A percentile compares a stretch with the other conserved stretches of the same genome.
These are phyloP conservation scores for Penicillium argentinense DNA, from an alignment of 495 filamentous ascomycete species.

Conservation along the genomic window DNA sequence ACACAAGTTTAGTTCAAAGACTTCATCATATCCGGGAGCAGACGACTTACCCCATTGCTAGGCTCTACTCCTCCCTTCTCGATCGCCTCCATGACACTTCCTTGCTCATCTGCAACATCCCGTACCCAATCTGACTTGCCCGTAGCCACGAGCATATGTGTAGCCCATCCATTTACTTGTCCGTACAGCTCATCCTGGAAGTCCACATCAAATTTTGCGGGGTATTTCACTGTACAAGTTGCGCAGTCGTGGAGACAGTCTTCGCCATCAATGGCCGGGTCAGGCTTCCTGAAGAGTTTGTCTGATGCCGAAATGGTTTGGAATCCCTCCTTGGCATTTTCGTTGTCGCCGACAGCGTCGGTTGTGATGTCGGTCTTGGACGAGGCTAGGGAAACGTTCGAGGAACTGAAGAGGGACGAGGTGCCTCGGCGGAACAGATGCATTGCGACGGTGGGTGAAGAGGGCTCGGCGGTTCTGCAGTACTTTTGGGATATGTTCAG, in stretches of 20 bases:
- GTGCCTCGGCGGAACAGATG: constrained; percentile 39
- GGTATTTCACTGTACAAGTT: constrained; percentile 76
- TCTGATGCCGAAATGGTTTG: constrained; percentile 35
- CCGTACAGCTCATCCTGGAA: constrained; percentile 80
- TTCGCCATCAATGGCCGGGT: constrained; percentile 75
- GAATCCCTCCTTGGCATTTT: constrained; percentile 36
- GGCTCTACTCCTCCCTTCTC: constrained; percentile 60
- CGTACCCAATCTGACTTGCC: constrained; percentile 94
- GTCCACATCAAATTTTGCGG: constrained; percentile 73
- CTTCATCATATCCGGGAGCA: background rate
- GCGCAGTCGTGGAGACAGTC: constrained; percentile 89
- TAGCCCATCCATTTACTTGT: constrained; percentile 82
- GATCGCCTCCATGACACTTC: constrained; percentile 94
- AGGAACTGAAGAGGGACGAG: constrained; percentile 35
- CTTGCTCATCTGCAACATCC: constrained; percentile 86
- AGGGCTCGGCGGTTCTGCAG: background rate
- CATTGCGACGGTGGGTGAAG: constrained; percentile 19
- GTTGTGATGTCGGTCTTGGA: constrained; percentile 26
- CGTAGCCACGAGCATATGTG: constrained; percentile 88
- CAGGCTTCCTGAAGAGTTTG: constrained; percentile 51
- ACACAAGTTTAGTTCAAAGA: constrained; percentile 7
- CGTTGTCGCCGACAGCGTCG: constrained; percentile 23
- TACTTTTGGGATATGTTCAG: background rate
- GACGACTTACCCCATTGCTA: constrained; percentile 67
- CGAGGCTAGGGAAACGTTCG: constrained; percentile 28